These are phyloP conservation scores for Aureobasidium mangrovei DNA, from an alignment of 2,329 filamentous ascomycete genomes.

Conservation along the genomic window DNA sequence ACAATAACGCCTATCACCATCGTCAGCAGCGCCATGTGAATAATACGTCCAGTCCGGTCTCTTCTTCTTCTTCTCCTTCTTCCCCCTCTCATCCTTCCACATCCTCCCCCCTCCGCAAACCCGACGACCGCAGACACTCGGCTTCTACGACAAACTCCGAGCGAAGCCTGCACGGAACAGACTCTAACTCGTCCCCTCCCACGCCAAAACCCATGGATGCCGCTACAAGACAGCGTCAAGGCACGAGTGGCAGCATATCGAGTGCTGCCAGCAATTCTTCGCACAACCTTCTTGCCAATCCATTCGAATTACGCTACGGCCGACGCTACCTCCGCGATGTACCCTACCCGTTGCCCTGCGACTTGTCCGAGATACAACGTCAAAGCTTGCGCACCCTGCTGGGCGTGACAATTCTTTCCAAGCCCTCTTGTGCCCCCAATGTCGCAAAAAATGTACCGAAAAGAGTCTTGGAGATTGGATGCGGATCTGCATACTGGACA, in stretches of 20 bases:
- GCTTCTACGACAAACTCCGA: neutral
- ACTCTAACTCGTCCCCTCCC: neutral
- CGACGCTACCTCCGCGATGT: constrained; percentile 76
- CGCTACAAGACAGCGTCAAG: neutral
- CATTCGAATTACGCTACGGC: constrained; percentile 63
- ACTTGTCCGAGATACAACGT: constrained; percentile 77
- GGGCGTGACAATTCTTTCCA: constrained; percentile 70
- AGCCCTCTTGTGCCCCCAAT: constrained; percentile 64
- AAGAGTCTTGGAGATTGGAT: constrained; percentile 77
- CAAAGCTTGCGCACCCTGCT: constrained; percentile 79
- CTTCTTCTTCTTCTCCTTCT: neutral
- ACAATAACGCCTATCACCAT: neutral
- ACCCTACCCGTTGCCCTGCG: constrained; percentile 78
- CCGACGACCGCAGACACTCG: neutral
- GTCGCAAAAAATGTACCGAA: constrained; percentile 59
- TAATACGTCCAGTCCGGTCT: neutral
- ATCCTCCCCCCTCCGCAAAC: constrained; percentile 1
- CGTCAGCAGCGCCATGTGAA: neutral
- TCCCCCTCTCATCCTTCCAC: neutral
- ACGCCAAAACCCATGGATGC: neutral
- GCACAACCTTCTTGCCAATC: constrained; percentile 13
- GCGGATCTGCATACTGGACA: constrained; percentile 84
- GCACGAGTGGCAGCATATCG: neutral
- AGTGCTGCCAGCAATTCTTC: neutral
- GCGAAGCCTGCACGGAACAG: neutral